A percentile compares a stretch with the other conserved stretches of the same genome.
phyloP scores from a whole-genome alignment of 148 eudicot genomes.

The Diospyros kaki region DNA sequence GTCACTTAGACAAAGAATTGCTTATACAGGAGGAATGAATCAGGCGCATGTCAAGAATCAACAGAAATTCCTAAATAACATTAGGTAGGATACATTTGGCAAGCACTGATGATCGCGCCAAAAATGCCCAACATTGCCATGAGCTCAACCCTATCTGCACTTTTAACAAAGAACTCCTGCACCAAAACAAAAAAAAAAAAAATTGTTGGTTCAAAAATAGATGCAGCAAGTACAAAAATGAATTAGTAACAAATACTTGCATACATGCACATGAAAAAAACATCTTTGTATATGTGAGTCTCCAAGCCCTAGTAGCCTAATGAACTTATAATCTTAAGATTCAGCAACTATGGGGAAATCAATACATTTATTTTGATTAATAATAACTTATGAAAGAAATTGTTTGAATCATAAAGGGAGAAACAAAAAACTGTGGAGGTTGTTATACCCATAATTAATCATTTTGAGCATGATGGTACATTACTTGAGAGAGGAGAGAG shows the following conservation, averaged over 20 bases:
- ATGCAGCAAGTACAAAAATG: not conserved
- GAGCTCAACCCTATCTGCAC: slow-evolving; percentile 75
- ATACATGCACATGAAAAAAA: not conserved
- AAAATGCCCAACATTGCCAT: slow-evolving; percentile 84
- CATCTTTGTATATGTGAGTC: not conserved
- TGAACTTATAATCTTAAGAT: too few species aligned
- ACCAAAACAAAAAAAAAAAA: slow-evolving; percentile 9
- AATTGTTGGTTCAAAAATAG: not conserved
- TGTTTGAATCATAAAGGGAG: too few species aligned
- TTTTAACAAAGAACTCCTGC: slow-evolving; percentile 86
- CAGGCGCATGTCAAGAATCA: not conserved
- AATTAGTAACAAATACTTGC: not conserved
- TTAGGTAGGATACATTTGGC: slow-evolving; percentile 76
- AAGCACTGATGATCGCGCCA: slow-evolving; percentile 77
- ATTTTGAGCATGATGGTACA: too few species aligned
- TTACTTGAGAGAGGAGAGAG: too few species aligned
- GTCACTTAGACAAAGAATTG: not conserved
- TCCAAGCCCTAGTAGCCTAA: too few species aligned
- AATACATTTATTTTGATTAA: too few species aligned
- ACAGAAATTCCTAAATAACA: not conserved
- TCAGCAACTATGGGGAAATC: too few species aligned
- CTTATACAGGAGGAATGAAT: too few species aligned
- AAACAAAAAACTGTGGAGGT: too few species aligned
- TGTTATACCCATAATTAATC: too few species aligned
- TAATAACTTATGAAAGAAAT: too few species aligned